Conservation (phyloP, 805 yeast genomes). For the Candida ficus region DNA sequence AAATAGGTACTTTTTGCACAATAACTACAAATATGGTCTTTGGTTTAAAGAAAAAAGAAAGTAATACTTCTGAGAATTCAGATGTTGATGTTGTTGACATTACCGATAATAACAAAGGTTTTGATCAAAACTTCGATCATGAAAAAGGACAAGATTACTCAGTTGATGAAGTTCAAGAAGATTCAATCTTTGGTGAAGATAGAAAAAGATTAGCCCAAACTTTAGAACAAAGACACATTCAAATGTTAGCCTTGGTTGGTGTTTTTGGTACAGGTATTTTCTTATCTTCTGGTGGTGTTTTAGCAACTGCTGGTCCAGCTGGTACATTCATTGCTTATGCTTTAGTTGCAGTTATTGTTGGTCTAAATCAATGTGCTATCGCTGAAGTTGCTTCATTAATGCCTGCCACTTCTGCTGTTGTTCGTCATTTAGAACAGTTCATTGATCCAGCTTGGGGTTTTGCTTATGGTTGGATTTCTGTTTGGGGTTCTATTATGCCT, state of each 20-base stretch:
- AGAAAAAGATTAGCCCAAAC: slow-evolving; percentile 10
- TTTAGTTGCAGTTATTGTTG: slow-evolving; percentile 31
- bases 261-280: slow-evolving; percentile 40
- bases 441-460: slow-evolving; percentile 42
- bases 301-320: slow-evolving; percentile 30
- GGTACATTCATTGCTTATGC: slow-evolving; percentile 31
- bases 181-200: slow-evolving; percentile 12
- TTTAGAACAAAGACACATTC: slow-evolving; percentile 31
- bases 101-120: no score
- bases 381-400: slow-evolving; percentile 33
- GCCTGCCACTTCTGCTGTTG: slow-evolving; percentile 33
- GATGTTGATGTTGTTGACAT: no score
- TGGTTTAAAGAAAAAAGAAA: no score
- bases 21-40: no score
- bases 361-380: slow-evolving; percentile 35
- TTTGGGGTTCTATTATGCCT: slow-evolving; percentile 38
- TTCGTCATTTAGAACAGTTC: slow-evolving; percentile 33
- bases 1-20: no score
- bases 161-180: slow-evolving; percentile 1
- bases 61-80: no score
- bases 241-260: slow-evolving; percentile 44
- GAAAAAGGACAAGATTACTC: slow-evolving; percentile 1
- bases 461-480: slow-evolving; percentile 39
- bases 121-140: not conserved
- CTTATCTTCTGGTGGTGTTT: slow-evolving; percentile 33